A percentile compares a stretch with the other conserved stretches of the same genome.
Conservation (phyloP, 805 yeast species). For the Phaffomyces opuntiae region DNA sequence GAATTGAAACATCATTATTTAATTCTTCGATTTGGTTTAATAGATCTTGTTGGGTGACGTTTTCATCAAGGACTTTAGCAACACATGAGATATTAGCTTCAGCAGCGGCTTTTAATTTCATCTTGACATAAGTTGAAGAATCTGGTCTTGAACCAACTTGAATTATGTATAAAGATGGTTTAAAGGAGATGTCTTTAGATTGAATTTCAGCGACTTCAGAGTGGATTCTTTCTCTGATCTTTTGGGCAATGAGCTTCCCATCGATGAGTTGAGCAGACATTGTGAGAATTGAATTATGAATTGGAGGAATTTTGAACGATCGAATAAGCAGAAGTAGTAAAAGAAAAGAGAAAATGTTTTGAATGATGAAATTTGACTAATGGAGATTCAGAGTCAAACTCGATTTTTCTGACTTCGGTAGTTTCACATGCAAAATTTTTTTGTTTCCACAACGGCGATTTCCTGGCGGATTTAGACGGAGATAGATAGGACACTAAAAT, state of each 20-base stretch:
- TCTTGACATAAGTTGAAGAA: conserved; percentile 72
- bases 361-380: too few species aligned
- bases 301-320: background rate
- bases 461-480: too few species aligned
- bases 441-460: too few species aligned
- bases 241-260: conserved; percentile 50
- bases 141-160: conserved; percentile 78
- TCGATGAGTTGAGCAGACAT: conserved; percentile 35
- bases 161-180: conserved; percentile 73
- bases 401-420: too few species aligned
- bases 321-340: too few species aligned
- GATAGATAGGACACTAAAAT: too few species aligned
- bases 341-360: too few species aligned
- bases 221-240: conserved; percentile 44
- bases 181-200: conserved; percentile 39
- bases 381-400: too few species aligned
- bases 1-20: conserved; percentile 53
- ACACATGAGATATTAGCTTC: conserved; percentile 62
- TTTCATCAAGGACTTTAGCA: conserved; percentile 51
- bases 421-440: too few species aligned
- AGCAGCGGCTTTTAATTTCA: conserved; percentile 72
- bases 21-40: conserved; percentile 46
- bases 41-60: conserved; percentile 48
- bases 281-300: background rate
- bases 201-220: conserved; percentile 42